Base-by-base conservation (phyloP, 2,329 filamentous ascomycete genomes). In the Fusarium newnesense region DNA sequence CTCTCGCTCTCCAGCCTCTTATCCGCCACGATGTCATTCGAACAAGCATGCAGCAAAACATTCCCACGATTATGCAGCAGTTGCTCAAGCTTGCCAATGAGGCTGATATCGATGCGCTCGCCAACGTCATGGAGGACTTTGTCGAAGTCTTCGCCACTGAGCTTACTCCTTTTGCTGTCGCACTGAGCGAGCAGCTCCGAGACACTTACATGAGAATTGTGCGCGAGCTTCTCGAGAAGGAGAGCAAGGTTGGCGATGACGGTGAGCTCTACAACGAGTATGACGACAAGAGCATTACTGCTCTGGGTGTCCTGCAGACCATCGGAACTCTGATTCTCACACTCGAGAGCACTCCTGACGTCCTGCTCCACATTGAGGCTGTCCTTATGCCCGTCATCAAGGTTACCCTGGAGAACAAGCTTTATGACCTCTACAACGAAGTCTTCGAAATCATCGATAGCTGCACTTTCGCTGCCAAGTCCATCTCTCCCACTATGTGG, bases 71-170 rank as follows among this genome's bases (percentile, higher is more conserved):
- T 79, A 99, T 99, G 96, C 97, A 98, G 84, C 96, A 99, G 83
- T 88, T 99, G 19, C 88, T 99, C 61, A 98, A 98, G 85, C 87
- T 99, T 64, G 96, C 96, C 34, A 99, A 99, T 80, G 96, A 99
- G 83, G 96, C 97, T 66, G 96, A 99, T 80, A 96, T 99, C 53
- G 96, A 99, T 82, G 95, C 96, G 9, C 87, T 99, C 44, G 96
- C 96, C 28, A 98, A 98, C 79, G 96, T 99, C 43, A 99, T 99
- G 96, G 96, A 99, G 83, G 96, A 99, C 80, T 99, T 99, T 80
- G 96, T 99, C 50, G 96, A 99, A 82, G 95, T 98, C 5, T 99
- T 99, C 80, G 96, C 96, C n/a, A 89, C 94, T 6, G 96, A 99
- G 81, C 88, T 99, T 52, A 98, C 96, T 10, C 96, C 96, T 7